These are phyloP conservation scores for Calocybe gambosa DNA, from an alignment of 1,284 basidiomycete species.

Conservation along the genomic window DNA sequence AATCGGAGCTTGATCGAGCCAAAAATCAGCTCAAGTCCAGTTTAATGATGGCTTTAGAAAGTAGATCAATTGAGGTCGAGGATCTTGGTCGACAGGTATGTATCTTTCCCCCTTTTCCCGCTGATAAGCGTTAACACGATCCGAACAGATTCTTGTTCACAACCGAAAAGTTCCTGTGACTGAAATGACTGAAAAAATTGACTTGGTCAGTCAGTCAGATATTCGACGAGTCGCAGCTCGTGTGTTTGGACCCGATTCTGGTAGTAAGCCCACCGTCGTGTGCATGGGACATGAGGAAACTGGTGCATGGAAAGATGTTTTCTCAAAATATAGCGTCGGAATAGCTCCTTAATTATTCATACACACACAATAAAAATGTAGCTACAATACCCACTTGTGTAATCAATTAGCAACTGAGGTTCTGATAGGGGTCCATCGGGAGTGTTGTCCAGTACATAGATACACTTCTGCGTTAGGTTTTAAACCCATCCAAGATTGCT, in stretches of 20 bases:
- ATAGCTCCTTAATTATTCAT: constrained; percentile 13
- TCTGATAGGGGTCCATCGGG: constrained; percentile 48
- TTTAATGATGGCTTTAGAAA: constrained; percentile 95
- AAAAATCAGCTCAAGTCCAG: constrained; percentile 96
- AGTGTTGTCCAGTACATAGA: constrained; percentile 54
- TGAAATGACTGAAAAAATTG: constrained; percentile 92
- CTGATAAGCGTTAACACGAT: background rate
- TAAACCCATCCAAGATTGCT: constrained; percentile 57
- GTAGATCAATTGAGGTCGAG: constrained; percentile 85
- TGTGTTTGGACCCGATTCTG: constrained; percentile 60
- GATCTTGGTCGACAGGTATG: constrained; percentile 79
- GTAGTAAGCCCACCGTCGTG: constrained; percentile 63
- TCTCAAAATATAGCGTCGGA: constrained; percentile 64
- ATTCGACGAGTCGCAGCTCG: constrained; percentile 70
- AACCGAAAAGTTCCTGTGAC: constrained; percentile 80
- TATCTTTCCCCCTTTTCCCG: constrained; percentile 6
- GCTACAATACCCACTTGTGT: background rate
- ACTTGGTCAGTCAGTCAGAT: constrained; percentile 69
- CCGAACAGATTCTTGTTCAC: constrained; percentile 79
- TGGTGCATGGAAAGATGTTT: constrained; percentile 50
- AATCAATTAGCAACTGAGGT: constrained; percentile 2
- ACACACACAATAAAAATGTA: background rate
- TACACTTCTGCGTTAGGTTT: constrained; percentile 54
- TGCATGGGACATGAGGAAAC: constrained; percentile 71
- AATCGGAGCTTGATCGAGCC: constrained; percentile 74